Percentiles rank a stretch among this genome's conserved stretches.
Evolutionary conservation across 2,329 filamentous ascomycete species (phyloP).

Genomic region (Alternaria brassicae): DNA sequence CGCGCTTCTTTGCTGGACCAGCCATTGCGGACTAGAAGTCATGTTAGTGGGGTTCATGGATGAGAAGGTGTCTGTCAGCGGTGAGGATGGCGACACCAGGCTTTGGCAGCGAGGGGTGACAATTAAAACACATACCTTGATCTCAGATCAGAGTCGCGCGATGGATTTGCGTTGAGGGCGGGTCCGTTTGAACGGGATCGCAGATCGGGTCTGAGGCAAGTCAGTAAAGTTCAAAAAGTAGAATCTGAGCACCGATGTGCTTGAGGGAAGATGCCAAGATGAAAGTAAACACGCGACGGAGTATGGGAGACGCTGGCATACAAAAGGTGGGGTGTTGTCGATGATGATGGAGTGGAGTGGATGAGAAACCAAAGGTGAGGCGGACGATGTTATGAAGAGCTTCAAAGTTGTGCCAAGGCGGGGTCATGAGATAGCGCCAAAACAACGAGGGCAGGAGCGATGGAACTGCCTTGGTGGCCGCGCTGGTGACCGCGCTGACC

Average conservation of each 20-base stretch:
- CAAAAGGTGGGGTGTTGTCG: conserved; percentile 7
- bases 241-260: conserved; percentile 14
- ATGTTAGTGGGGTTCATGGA: conserved; percentile 26
- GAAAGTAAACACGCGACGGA: conserved; percentile 1
- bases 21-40: conserved; percentile 42
- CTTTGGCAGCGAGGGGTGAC: background rate
- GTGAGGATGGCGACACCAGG: background rate
- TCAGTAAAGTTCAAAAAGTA: conserved; percentile 24
- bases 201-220: conserved; percentile 16
- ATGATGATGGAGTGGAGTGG: conserved; percentile 1
- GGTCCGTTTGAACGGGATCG: conserved; percentile 15
- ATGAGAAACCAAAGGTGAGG: conserved; percentile 6
- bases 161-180: conserved; percentile 5
- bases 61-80: background rate
- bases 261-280: conserved; percentile 5
- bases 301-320: conserved; percentile 3
- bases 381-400: conserved; percentile 5
- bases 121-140: conserved; percentile 22
- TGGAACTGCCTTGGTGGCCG: conserved; percentile 22
- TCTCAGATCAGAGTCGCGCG: conserved; percentile 11
- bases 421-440: conserved; percentile 6
- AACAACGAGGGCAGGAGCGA: conserved; percentile 17
- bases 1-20: conserved; percentile 46
- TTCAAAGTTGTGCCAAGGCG: conserved; percentile 7
- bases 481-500: conserved; percentile 10